Percentiles rank a stretch among this genome's conserved stretches.
phyloP scores from a whole-genome alignment of 176 grass and related monocot species.

The maize (Zea mays) region Zm-B73-REFERENCE-NAM-5.0 NC_050098.1:195360501-195361000 shows the following conservation, averaged over 20 bases:
- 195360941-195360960: neutral
- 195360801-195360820: too few species aligned
- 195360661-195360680: neutral
- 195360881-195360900: too few species aligned
- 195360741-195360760: neutral
- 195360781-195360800: too few species aligned
- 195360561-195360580: neutral
- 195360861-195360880: too few species aligned
- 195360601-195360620: neutral
- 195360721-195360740: neutral
- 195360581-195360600: neutral
- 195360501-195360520: too few species aligned
- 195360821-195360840: too few species aligned
- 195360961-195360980: neutral
- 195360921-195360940: neutral
- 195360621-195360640: neutral
- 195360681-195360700: neutral
- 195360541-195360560: neutral
- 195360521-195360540: too few species aligned
- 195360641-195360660: neutral
- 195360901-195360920: neutral
- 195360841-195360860: too few species aligned
- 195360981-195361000: neutral
- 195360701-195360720: neutral
- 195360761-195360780: neutral